Base-by-base conservation (phyloP, 306 rosid genomes). In the Prunus davidiana region DNA sequence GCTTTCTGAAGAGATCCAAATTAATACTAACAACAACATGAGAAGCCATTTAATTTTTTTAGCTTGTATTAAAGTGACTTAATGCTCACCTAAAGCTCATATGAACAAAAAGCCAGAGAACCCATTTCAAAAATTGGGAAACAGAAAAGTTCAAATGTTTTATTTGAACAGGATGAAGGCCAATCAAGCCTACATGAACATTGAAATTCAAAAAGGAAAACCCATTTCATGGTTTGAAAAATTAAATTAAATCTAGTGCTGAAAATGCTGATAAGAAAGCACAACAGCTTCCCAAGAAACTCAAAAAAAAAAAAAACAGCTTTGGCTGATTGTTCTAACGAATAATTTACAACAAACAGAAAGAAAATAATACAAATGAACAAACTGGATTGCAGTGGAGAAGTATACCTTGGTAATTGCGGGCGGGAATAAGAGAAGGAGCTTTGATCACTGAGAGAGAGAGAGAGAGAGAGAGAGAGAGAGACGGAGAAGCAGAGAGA, bases 401-500 rank as follows among this genome's bases (percentile, higher is more conserved):
- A 79, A 67, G 57, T 81, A 13, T 80, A 14, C 84, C 90, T 90
- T 79, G 82, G 74, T 13, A 60, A 78, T 66, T 63, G 89, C 38
- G 71, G 73, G 72, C 65, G 82, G 45, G 83, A 81, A 80, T 61
- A 71, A 22, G 79, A 81, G 74, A 73, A 61, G 79, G 55, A 80
- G 87, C 71, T 85, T 60, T 67, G 97, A 85, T 78, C 72, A 76
- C 27, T 79, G 77, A 19, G 30, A 3, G 56, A 15, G 58, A 15
- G 10, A 6, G 11, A 1, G 79, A 71, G 58, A 41, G 79, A 88
- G 66, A 66, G 66, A 43, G 71, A 64, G 62, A n/a, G 28, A 34
- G 75, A 61, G 75, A 77, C 83, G 22, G 2, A 34, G 71, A 64
- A 65, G 82, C 80, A 84, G 85, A 85, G 86, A 91, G 89, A 84